Conservation (phyloP, 2,329 filamentous ascomycete species). For the Aspergillus novoparasiticus region DNA sequence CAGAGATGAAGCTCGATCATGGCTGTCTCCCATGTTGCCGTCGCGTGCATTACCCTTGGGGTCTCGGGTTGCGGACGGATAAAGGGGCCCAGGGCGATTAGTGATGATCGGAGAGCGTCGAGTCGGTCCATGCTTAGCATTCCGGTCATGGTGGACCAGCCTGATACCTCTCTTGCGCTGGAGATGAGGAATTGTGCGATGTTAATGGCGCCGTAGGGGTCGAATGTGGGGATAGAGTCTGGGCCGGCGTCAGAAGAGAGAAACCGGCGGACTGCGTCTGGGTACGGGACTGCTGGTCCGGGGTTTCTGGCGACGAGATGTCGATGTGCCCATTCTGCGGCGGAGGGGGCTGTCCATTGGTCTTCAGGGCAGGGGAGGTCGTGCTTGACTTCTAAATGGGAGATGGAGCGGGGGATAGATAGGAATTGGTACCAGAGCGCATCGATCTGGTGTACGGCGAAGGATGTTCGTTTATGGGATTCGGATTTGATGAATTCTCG, state of each 20-base stretch:
- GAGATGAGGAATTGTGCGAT: slow-evolving; percentile 47
- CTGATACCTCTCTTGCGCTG: slow-evolving; percentile 46
- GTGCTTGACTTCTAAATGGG: slow-evolving; percentile 49
- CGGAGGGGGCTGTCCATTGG: slow-evolving; percentile 42
- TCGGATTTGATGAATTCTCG: slow-evolving; percentile 40
- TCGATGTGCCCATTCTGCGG: slow-evolving; percentile 33
- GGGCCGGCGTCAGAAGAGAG: slow-evolving; percentile 35
- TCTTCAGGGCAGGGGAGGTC: slow-evolving; percentile 44
- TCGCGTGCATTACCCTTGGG: neutral
- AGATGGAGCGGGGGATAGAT: slow-evolving; percentile 29
- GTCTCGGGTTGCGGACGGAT: slow-evolving; percentile 22
- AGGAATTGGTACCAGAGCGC: slow-evolving; percentile 49
- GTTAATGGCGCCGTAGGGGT: slow-evolving; percentile 47
- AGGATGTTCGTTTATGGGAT: slow-evolving; percentile 46
- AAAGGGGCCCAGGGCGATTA: slow-evolving; percentile 36
- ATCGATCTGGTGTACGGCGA: slow-evolving; percentile 49
- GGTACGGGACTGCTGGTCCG: slow-evolving; percentile 35
- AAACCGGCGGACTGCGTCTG: slow-evolving; percentile 42
- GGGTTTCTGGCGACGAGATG: slow-evolving; percentile 24
- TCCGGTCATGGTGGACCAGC: slow-evolving; percentile 49
- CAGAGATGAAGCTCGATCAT: slow-evolving; percentile 49
- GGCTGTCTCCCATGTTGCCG: slow-evolving; percentile 46
- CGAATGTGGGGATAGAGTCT: slow-evolving; percentile 36
- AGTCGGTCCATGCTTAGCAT: slow-evolving; percentile 45
- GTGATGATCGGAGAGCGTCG: slow-evolving; percentile 38